phyloP scores from a whole-genome alignment of 495 filamentous ascomycete genomes.

The Hyaloscypha hepaticicola region DNA sequence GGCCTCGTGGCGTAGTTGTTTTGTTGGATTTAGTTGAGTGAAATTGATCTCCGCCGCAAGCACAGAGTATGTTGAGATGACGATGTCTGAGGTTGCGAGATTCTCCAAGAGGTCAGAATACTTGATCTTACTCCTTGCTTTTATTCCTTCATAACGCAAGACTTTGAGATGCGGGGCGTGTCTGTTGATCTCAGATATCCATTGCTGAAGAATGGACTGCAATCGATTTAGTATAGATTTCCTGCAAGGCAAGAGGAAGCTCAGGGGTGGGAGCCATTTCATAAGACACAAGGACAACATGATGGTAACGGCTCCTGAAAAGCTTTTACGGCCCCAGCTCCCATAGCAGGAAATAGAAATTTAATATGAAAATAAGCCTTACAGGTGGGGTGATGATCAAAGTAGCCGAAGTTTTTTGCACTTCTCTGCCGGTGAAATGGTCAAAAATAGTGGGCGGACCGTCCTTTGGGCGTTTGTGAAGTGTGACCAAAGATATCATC shows the following conservation, averaged over 20 bases:
- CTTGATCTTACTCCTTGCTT: constrained; percentile 33
- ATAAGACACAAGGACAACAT: too few species aligned
- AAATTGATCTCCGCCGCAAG: constrained; percentile 77
- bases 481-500: constrained; percentile 70
- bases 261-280: too few species aligned
- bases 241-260: too few species aligned
- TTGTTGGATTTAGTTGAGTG: constrained; percentile 59
- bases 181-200: constrained; percentile 72
- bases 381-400: constrained; percentile 87
- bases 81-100: constrained; percentile 66
- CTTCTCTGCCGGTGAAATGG: constrained; percentile 32
- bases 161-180: constrained; percentile 47
- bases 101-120: constrained; percentile 46
- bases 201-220: constrained; percentile 79
- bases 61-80: constrained; percentile 83
- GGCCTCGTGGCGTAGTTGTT: constrained; percentile 64
- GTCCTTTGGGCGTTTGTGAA: constrained; percentile 48
- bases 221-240: too few species aligned
- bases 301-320: too few species aligned
- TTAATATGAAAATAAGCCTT: constrained; percentile 56
- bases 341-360: too few species aligned
- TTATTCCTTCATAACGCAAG: constrained; percentile 40
- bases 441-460: constrained; percentile 27
- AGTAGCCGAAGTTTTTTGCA: constrained; percentile 61
- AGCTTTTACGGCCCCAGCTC: too few species aligned